Conservation (phyloP, 192 early-diverging fungal species). For the Phycomyces nitens region DNA sequence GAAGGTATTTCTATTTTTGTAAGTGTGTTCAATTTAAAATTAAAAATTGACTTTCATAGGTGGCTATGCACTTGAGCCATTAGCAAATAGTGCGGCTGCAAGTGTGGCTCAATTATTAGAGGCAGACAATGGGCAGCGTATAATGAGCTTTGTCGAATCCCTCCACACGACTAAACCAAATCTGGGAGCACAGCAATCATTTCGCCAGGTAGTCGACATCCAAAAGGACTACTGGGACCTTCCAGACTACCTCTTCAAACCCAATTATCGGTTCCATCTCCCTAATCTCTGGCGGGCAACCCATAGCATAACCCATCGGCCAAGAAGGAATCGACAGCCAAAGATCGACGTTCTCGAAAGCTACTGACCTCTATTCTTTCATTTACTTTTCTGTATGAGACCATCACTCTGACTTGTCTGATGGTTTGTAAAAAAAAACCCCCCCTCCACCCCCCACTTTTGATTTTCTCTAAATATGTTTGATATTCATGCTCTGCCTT, state of each 20-base stretch:
- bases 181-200: conserved; percentile 33
- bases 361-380: conserved; percentile 3
- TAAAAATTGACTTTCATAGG: too few relatives aligned
- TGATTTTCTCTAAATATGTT: too few relatives aligned
- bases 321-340: conserved; percentile 32
- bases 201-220: conserved; percentile 38
- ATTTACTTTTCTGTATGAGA: too few relatives aligned
- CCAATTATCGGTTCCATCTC: conserved; percentile 41
- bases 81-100: conserved; percentile 39
- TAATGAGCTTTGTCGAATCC: conserved; percentile 33
- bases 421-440: too few relatives aligned
- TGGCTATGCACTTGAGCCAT: conserved; percentile 46
- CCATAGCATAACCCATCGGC: conserved; percentile 42
- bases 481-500: too few relatives aligned
- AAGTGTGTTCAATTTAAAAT: background rate
- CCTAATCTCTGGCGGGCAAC: conserved; percentile 43
- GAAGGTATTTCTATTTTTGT: conserved; percentile 40
- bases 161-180: conserved; percentile 49
- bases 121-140: background rate
- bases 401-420: too few relatives aligned
- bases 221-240: conserved; percentile 51
- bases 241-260: conserved; percentile 31
- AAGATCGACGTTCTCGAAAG: conserved; percentile 25
- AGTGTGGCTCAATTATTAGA: conserved; percentile 40
- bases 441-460: too few relatives aligned